Base-by-base conservation (phyloP, 495 filamentous ascomycete species). In the Glonium stellatum region DNA sequence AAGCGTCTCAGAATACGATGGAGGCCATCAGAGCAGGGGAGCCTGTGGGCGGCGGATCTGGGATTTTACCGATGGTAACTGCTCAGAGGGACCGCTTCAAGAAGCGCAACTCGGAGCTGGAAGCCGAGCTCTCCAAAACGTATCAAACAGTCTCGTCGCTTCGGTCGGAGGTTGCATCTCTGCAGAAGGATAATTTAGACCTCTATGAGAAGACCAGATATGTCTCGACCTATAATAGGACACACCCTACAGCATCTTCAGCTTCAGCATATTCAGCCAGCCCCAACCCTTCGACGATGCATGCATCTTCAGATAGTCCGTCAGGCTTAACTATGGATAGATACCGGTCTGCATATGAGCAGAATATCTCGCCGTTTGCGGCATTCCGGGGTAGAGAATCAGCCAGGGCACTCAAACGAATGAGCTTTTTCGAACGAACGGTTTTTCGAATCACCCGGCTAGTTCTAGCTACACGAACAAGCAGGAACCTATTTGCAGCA, bases 161-260 rank as follows among this genome's bases (percentile, higher is more conserved):
- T 31, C 85, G 95, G 15, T 89, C 92, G 60, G 93, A 99, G 68
- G 83, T 99, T 63, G 86, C 91, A 42, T 87, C 90, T 11, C 78
- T 99, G 12, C 93, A 97, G 69, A 93, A 90, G 71, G 93, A 99
- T 73, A 99, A 99, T 70, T 80, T 99, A 35, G 87, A 88, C 67
- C 83, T 99, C 2, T 99, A 99, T 71, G 93, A 99, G 71, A 99
- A 97, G 79, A 96, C 93, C 36, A 84, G 93, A 41, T 99, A 97
- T 73, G 84, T 96, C 12, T 95, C 91, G 13, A 89, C 89, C 4
- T 97, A 96, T 78, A 92, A 83, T 68, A 84, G 90, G n/a, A 55
- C 63, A 50, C 36, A 31, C 53, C 49, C 37, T 60, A 42, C 49
- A 8, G 49, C 46, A 21, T 84, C 89, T 11, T 85, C 85, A 1